phyloP scores from a whole-genome alignment of 2,329 filamentous ascomycete genomes.

The Elsinoe ampelina region DNA sequence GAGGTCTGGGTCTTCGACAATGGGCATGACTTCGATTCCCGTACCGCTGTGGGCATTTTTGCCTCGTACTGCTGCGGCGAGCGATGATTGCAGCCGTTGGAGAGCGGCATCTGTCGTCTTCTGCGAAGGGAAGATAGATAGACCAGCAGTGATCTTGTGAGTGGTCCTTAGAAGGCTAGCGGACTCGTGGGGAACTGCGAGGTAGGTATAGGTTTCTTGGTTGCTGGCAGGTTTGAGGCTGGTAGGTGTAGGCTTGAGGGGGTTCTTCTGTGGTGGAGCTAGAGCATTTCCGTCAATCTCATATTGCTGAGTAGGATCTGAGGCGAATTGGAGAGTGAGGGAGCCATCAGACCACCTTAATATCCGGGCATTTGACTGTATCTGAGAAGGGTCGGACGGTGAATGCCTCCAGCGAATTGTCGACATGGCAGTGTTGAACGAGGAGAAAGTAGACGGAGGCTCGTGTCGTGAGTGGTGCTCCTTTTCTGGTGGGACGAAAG shows the following conservation, averaged over 20 bases:
- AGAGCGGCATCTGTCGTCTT: constrained; percentile 63
- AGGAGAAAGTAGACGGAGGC: constrained; percentile 43
- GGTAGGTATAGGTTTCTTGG: constrained; percentile 67
- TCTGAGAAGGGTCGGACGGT: constrained; percentile 51
- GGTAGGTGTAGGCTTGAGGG: constrained; percentile 41
- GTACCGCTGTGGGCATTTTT: constrained; percentile 43
- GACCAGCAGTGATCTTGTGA: constrained; percentile 65
- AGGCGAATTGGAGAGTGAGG: constrained; percentile 63
- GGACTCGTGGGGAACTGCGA: constrained; percentile 59
- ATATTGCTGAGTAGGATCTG: constrained; percentile 58
- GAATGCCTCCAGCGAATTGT: constrained; percentile 63
- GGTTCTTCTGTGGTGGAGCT: constrained; percentile 48
- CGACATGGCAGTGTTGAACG: constrained; percentile 56
- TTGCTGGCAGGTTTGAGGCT: constrained; percentile 24
- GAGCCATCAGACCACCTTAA: constrained; percentile 74
- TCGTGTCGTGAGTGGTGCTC: constrained; percentile 44
- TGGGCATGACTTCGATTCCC: constrained; percentile 56
- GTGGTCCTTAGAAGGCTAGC: constrained; percentile 62
- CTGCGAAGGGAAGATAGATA: constrained; percentile 58
- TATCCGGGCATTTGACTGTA: constrained; percentile 67
- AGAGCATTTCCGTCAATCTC: constrained; percentile 62
- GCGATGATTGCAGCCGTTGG: constrained; percentile 55
- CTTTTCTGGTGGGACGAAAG: constrained; percentile 55
- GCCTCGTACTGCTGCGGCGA: constrained; percentile 54
- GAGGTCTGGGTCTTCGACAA: constrained; percentile 65